These are phyloP conservation scores for Dichomitus squalens DNA, from an alignment of 1,284 basidiomycete genomes.

Conservation along the genomic window DNA sequence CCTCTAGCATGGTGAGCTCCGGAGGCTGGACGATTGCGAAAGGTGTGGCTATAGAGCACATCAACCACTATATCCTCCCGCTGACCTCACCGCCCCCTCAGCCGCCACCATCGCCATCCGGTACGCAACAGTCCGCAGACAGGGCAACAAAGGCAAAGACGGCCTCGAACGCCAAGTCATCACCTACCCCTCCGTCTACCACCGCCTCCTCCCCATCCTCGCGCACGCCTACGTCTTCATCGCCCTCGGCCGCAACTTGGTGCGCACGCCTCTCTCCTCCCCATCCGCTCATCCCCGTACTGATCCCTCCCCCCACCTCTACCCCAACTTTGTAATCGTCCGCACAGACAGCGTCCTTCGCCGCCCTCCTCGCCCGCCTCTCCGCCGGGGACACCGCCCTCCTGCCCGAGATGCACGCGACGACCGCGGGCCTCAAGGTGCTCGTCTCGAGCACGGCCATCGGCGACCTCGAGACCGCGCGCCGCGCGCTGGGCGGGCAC, in stretches of 20 bases:
- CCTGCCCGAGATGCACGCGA: slow-evolving; percentile 73
- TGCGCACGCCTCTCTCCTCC: slow-evolving; percentile 42
- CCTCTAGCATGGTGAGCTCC: slow-evolving; percentile 56
- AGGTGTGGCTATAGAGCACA: slow-evolving; percentile 37
- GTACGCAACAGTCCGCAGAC: slow-evolving; percentile 74
- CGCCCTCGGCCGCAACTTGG: slow-evolving; percentile 62
- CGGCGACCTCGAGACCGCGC: slow-evolving; percentile 66
- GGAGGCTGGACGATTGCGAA: slow-evolving; percentile 64
- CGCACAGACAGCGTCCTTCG: slow-evolving; percentile 50
- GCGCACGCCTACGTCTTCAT: slow-evolving; percentile 76
- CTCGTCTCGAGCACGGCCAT: slow-evolving; percentile 56
- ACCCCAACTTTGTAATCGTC: no score
- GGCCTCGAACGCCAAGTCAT: slow-evolving; percentile 70
- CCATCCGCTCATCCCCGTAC: background rate
- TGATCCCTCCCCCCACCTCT: background rate
- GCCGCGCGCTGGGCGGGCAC: slow-evolving; percentile 78
- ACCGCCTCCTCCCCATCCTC: slow-evolving; percentile 71
- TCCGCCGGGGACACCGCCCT: slow-evolving; percentile 57
- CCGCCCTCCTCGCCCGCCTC: slow-evolving; percentile 50
- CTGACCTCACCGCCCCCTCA: background rate
- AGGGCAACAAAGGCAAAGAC: slow-evolving; percentile 54
- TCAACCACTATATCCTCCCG: no score
- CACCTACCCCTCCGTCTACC: slow-evolving; percentile 69
- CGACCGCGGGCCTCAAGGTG: slow-evolving; percentile 71
- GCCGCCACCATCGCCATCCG: slow-evolving; percentile 69